phyloP scores from a whole-genome alignment of 805 yeast species.

The Saturnispora mendoncae region DNA sequence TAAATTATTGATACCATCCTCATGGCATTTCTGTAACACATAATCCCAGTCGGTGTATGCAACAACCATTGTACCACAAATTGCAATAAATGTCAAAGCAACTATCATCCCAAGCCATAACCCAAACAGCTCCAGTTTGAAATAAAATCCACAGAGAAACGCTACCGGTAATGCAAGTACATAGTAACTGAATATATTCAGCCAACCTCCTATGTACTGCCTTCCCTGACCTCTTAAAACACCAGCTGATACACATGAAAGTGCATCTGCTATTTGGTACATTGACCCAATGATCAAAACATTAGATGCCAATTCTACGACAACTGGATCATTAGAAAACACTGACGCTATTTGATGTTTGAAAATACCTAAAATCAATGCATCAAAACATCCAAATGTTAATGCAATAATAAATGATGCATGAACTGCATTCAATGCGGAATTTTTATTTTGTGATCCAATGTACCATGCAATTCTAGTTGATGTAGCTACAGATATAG shows the following conservation, averaged over 20 bases:
- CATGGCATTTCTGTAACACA: slow-evolving; percentile 24
- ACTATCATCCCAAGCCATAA: slow-evolving; percentile 54
- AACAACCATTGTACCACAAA: slow-evolving; percentile 32
- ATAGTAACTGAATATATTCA: slow-evolving; percentile 50
- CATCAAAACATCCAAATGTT: slow-evolving; percentile 36
- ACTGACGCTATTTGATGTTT: slow-evolving; percentile 37
- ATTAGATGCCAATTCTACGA: slow-evolving; percentile 39
- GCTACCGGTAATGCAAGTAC: slow-evolving; percentile 57
- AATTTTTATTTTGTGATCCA: slow-evolving; percentile 31
- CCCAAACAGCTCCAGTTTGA: slow-evolving; percentile 45
- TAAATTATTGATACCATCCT: slow-evolving; percentile 20
- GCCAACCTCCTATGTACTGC: slow-evolving; percentile 53
- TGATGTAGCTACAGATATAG: slow-evolving; percentile 49
- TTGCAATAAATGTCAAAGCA: slow-evolving; percentile 43
- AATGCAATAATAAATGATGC: slow-evolving; percentile 31
- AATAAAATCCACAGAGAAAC: slow-evolving; percentile 42
- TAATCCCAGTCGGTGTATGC: slow-evolving; percentile 25
- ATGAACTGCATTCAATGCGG: slow-evolving; percentile 32
- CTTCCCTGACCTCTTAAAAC: slow-evolving; percentile 73
- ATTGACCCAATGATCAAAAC: slow-evolving; percentile 57
- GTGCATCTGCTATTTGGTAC: slow-evolving; percentile 63
- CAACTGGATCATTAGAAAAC: slow-evolving; percentile 55
- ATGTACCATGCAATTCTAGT: slow-evolving; percentile 50
- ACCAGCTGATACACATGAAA: slow-evolving; percentile 67
- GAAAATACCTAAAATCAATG: slow-evolving; percentile 35